Percentiles rank a stretch among this genome's conserved stretches.
These are phyloP conservation scores for Phaseolus lunatus DNA, from an alignment of 306 rosid genomes.

Conservation along the genomic window DNA sequence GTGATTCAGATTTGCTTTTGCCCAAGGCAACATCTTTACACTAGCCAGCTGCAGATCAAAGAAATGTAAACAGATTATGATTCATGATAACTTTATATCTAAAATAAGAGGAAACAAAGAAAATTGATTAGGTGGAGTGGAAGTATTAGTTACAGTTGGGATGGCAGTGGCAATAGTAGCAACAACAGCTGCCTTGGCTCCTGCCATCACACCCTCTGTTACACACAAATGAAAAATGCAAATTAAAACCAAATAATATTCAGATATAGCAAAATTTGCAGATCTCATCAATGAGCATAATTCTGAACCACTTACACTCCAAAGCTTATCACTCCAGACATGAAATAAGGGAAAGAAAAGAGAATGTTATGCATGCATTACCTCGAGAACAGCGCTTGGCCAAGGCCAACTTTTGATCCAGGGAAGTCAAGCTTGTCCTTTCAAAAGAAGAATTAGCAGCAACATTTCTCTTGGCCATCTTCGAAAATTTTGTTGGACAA, in stretches of 20 bases:
- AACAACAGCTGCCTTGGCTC: slow-evolving; percentile 90
- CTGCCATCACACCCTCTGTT: slow-evolving; percentile 93
- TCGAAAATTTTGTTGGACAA: slow-evolving; percentile 20
- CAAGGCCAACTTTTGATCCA: slow-evolving; percentile 72
- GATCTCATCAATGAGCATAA: slow-evolving; percentile 1
- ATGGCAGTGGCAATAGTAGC: slow-evolving; percentile 93
- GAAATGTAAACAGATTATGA: background rate
- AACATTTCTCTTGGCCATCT: slow-evolving; percentile 65
- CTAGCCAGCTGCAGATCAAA: slow-evolving; percentile 77
- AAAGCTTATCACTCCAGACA: background rate
- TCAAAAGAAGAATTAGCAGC: slow-evolving; percentile 41
- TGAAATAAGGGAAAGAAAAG: background rate
- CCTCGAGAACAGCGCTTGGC: slow-evolving; percentile 81
- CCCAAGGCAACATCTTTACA: slow-evolving; percentile 98
- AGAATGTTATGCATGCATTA: slow-evolving; percentile 33
- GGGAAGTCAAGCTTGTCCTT: background rate
- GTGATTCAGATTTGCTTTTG: slow-evolving; percentile 87
- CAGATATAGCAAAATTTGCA: background rate
- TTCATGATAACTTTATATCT: background rate
- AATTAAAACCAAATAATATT: slow-evolving; percentile 9
- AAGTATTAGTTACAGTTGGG: slow-evolving; percentile 70
- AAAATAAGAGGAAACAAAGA: slow-evolving; percentile 4
- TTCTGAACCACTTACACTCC: background rate
- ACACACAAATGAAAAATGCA: slow-evolving; percentile 4
- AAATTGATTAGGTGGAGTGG: slow-evolving; percentile 10